phyloP scores from a whole-genome alignment of 2,329 filamentous ascomycete species.

The Epichloe coenophiala region DNA sequence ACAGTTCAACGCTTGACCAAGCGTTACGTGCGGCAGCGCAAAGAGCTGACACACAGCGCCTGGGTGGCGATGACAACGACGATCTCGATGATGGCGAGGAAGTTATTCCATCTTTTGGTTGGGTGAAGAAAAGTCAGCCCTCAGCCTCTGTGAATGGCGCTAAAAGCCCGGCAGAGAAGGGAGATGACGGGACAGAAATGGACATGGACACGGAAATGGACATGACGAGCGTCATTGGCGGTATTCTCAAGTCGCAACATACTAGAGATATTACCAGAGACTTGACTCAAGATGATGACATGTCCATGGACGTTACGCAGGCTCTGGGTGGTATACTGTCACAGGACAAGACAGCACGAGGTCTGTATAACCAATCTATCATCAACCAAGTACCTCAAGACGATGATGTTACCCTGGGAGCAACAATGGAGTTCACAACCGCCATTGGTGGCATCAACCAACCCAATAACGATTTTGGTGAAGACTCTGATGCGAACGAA shows the following conservation, averaged over 20 bases:
- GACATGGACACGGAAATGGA: slow-evolving; percentile 33
- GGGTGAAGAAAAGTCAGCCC: slow-evolving; percentile 43
- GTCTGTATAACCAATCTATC: not conserved
- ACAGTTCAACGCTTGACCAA: slow-evolving; percentile 63
- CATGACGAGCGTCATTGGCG: slow-evolving; percentile 40
- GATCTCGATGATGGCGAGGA: slow-evolving; percentile 54
- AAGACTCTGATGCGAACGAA: slow-evolving; percentile 36
- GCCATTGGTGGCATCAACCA: slow-evolving; percentile 58
- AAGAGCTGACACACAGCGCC: slow-evolving; percentile 58
- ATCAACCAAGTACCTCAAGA: slow-evolving; percentile 10
- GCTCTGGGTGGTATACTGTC: slow-evolving; percentile 68
- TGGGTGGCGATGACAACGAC: slow-evolving; percentile 34
- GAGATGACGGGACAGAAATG: slow-evolving; percentile 22
- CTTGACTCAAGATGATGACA: slow-evolving; percentile 42
- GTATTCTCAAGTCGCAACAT: slow-evolving; percentile 33
- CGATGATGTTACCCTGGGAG: slow-evolving; percentile 22
- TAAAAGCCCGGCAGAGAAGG: slow-evolving; percentile 16
- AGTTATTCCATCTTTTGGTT: slow-evolving; percentile 63
- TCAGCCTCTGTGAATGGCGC: slow-evolving; percentile 4
- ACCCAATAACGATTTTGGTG: slow-evolving; percentile 16
- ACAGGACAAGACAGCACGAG: slow-evolving; percentile 13
- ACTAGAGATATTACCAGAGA: slow-evolving; percentile 27
- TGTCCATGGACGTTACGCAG: slow-evolving; percentile 90
- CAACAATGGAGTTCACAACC: slow-evolving; percentile 68
- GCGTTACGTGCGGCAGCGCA: slow-evolving; percentile 62